Base-by-base conservation (phyloP, 352 stramenopile genomes). In the Globisporangium canariense region DNA sequence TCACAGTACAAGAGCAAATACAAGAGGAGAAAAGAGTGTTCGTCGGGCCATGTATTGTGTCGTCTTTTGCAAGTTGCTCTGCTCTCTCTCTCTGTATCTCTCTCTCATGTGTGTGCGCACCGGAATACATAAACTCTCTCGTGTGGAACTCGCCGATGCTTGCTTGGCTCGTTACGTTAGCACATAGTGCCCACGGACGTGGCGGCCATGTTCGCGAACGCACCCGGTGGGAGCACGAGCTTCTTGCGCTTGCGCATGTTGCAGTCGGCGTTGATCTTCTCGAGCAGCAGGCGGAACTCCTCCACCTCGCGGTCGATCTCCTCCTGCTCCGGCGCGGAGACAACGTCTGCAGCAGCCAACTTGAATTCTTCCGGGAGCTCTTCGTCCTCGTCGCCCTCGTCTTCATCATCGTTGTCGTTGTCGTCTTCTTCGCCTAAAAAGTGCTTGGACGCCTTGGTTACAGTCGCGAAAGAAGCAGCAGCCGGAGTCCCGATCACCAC, bases 221-320 rank as follows among this genome's bases (percentile, higher is more conserved):
- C 74, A 9, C 81, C 83, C 0, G 81, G 81, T 45, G 81, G 83
- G 53, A 92, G 73, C 76, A 90, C 81, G 56, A 92, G 64, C 66
- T 92, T 92, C 67, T 85, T 81, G 58, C 80, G 80, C 41, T 74
- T 75, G 49, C 73, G 75, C 63, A 72, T 58, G n/a, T 70, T 69
- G 51, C 74, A 81, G 62, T 89, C 77, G 11, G 76, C 46, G 64
- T 86, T 83, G 65, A 90, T 89, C 64, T 87, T 83, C 67, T 90
- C 83, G 60, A 92, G 69, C 69, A 89, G 60, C 43, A 81, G 41
- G 25, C 83, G 80, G 52, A 92, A 92, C 51, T 82, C 76, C 66
- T 92, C 83, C 14, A 92, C 83, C 62, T 92, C 83, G n/a, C 79
- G 79, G 51, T 92, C 83, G 38, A 90, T 77, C 40, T 78, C 78